Base-by-base conservation (phyloP, 2,329 filamentous ascomycete genomes). In the Neocatenulostroma microsporum region DNA sequence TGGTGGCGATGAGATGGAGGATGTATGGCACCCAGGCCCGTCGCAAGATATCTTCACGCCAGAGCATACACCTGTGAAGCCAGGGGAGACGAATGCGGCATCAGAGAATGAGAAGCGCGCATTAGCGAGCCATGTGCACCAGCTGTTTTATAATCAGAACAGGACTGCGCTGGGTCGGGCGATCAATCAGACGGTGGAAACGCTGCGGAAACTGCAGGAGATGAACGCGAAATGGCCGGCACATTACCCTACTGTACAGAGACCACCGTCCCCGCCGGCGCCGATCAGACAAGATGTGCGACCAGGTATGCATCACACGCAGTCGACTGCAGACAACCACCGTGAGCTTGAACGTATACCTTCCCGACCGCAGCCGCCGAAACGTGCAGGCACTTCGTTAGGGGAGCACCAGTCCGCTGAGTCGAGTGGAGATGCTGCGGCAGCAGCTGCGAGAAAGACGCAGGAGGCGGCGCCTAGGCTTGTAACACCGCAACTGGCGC, bases 71-170 rank as follows among this genome's bases (percentile, higher is more conserved):
- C 66, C 73, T 32, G 63, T 69, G 19, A 53, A 64, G 21, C 55
- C 62, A 21, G 72, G 70, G 49, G 64, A 70, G 32, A 63, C 59
- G 39, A 69, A 64, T 51, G 58, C 62, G 24, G 62, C 66, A 34
- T 62, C 67, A 56, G 78, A 83, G 34, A 68, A 77, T 46, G 81
- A 85, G 55, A 74, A 74, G 52, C 74, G 76, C 48, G 68, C 74
- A 29, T 77, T 89, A 48, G 81, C 85, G 24, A 84, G 82, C 55
- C 85, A 94, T 62, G 78, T 95, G 32, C 82, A 94, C 56, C 91
- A 96, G 65, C 74, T 96, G 47, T 85, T 84, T 71, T 95, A 94
- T 66, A 96, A 96, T 62, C 78, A 86, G 54, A 94, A 96, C 60
- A 80, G 88, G 41, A 84, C 80, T 5, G 78, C 84, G 21, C 76